Evolutionary conservation across 306 rosid genomes (phyloP), one percentile per base, ranked within the genome.

Genomic region (Sophora flavescens): DNA sequence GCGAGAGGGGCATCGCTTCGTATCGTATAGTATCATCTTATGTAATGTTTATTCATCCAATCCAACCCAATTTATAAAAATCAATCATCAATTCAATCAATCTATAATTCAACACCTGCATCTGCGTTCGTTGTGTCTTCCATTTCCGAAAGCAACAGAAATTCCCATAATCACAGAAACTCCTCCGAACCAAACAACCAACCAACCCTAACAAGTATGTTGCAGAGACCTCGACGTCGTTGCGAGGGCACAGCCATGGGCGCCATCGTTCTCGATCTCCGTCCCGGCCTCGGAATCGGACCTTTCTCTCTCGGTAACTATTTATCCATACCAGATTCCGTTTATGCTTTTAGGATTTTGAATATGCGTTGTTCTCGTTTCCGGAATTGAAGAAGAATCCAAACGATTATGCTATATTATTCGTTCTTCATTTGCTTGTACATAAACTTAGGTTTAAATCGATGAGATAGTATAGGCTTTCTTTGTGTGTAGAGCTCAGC

Each of bases 241-340:
- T 92, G 96, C 82, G 99, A 96, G 81, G 99, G 99, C 86, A 91
- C 97, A 28, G 96, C 98, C 82, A 96, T 96, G 98, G 99, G 99
- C 59, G 97, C 99, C 39, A 96, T 96, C 81, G 88, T 87, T 44
- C 99, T 96, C 76, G 99, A 96, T 87, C 97, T 96, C 17, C 96
- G 95, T 0, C 97, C 98, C 42, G 98, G 98, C 56, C 78, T 84
- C 58, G 98, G 97, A 17, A 82, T 96, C 74, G 99, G 99, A 17
- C 97, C 98, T 22, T 96, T 96, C 85, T 79, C 93, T 10, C 84
- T 96, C 17, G 98, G 99, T 96, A 86, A 36, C 14, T 2, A 2
- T 41, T 79, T 75, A 0, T 16, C 67, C 3, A 12, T 44, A 10
- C 4, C 10, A 22, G 2, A 9, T 66, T 58, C 65, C 30, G 3